A percentile compares a stretch with the other conserved stretches of the same genome.
phyloP scores from a whole-genome alignment of 208 protist genomes.

The Acanthamoeba triangularis region DNA sequence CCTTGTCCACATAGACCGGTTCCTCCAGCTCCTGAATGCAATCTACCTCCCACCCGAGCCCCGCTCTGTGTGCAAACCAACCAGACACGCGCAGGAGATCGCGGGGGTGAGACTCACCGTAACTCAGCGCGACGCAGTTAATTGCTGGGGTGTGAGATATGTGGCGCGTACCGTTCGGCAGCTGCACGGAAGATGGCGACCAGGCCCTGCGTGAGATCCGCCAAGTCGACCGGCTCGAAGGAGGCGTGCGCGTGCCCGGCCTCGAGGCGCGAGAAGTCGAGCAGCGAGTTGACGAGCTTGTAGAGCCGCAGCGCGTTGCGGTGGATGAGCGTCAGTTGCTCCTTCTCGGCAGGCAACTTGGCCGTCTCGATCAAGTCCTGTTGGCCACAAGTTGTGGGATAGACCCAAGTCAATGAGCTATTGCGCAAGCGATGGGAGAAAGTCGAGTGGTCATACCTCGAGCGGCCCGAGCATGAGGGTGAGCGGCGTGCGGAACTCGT shows the following conservation, averaged over 20 bases:
- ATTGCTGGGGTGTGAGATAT: not conserved
- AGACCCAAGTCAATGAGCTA: no score
- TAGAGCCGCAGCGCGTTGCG: constrained; percentile 71
- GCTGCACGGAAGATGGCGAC: constrained; percentile 51
- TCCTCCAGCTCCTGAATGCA: constrained; percentile 16
- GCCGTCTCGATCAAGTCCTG: constrained; percentile 68
- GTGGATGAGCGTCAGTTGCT: constrained; percentile 57
- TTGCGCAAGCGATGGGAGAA: not conserved
- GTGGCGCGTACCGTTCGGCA: constrained; percentile 35
- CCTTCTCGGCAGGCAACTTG: not conserved
- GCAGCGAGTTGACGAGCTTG: constrained; percentile 79
- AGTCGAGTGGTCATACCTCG: not conserved
- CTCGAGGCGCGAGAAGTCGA: constrained; percentile 83
- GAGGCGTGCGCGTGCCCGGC: constrained; percentile 68
- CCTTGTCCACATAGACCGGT: constrained; percentile 77
- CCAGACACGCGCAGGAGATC: not conserved
- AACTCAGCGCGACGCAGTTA: not conserved
- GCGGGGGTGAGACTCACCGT: not conserved
- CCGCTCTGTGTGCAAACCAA: constrained; percentile 3
- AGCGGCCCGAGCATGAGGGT: constrained; percentile 81
- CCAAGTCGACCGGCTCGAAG: constrained; percentile 82
- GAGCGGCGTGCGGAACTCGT: constrained; percentile 81
- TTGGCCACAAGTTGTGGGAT: no score
- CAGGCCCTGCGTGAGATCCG: constrained; percentile 62
- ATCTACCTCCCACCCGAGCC: constrained; percentile 24